These are phyloP conservation scores for Aspergillus egyptiacus DNA, from an alignment of 495 filamentous ascomycete species.

Conservation along the genomic window DNA sequence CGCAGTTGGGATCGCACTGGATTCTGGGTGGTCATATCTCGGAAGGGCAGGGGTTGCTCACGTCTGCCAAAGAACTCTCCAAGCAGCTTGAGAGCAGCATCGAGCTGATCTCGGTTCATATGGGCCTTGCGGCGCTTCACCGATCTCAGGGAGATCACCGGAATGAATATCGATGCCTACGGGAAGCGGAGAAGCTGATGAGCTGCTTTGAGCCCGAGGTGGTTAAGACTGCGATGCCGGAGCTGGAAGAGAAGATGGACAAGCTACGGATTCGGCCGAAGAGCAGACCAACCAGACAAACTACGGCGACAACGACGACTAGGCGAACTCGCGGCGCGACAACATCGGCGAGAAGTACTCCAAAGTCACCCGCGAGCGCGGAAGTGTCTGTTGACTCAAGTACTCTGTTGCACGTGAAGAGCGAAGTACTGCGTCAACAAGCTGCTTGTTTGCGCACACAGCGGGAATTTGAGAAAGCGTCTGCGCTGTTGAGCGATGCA, in stretches of 20 bases:
- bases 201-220: constrained; percentile 20
- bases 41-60: constrained; percentile 57
- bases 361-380: constrained; percentile 25
- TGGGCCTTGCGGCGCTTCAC: constrained; percentile 40
- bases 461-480: constrained; percentile 37
- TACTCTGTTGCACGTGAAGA: constrained; percentile 52
- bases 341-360: constrained; percentile 21
- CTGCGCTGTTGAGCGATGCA: constrained; percentile 27
- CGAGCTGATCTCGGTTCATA: constrained; percentile 41
- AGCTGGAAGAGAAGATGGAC: constrained; percentile 37
- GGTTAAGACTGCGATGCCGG: constrained; percentile 17
- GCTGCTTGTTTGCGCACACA: constrained; percentile 43
- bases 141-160: constrained; percentile 39
- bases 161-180: constrained; percentile 41
- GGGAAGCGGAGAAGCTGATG: constrained; percentile 39
- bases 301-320: constrained; percentile 20
- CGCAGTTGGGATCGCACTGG: constrained; percentile 59
- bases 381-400: constrained; percentile 45
- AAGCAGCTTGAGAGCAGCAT: constrained; percentile 38
- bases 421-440: constrained; percentile 58
- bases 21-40: constrained; percentile 54
- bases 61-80: constrained; percentile 40
- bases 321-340: constrained; percentile 35
- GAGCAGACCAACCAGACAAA: constrained; percentile 23
- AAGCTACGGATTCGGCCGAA: constrained; percentile 30